These are phyloP conservation scores for Moringa oleifera DNA, from an alignment of 345 rosid genomes.

Conservation along the genomic window DNA sequence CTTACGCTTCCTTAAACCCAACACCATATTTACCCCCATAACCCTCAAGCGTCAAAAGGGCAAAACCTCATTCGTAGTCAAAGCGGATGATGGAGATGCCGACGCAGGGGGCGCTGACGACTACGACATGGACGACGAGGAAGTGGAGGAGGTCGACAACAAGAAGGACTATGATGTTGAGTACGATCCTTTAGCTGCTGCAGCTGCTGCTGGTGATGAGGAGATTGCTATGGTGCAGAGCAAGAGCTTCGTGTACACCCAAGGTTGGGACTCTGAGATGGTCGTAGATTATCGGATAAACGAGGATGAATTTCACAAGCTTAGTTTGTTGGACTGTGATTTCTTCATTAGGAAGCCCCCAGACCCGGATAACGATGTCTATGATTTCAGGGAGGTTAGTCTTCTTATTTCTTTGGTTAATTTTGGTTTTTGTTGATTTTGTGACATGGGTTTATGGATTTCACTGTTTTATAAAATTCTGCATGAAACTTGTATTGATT, in stretches of 20 bases:
- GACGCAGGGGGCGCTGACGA: constrained; percentile 64
- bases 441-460: neutral
- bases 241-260: constrained; percentile 66
- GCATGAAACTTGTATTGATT: no score
- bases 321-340: constrained; percentile 81
- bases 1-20: constrained; percentile 15
- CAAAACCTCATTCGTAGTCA: constrained; percentile 45
- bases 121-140: constrained; percentile 82
- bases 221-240: constrained; percentile 68
- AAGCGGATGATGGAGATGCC: constrained; percentile 68
- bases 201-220: constrained; percentile 33
- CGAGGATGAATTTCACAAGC: constrained; percentile 91
- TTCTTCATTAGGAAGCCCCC: constrained; percentile 94
- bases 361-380: constrained; percentile 88
- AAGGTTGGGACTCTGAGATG: constrained; percentile 85
- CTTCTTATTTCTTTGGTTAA: neutral
- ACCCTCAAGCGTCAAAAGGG: constrained; percentile 21
- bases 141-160: constrained; percentile 81
- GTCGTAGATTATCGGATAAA: constrained; percentile 83
- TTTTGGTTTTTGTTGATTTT: neutral
- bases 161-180: constrained; percentile 89
- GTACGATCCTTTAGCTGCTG: constrained; percentile 58
- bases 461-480: no score
- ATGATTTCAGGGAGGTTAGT: constrained; percentile 87
- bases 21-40: constrained; percentile 18